phyloP scores from a whole-genome alignment of 352 stramenopile genomes.

The Saprolegnia diclina region DNA sequence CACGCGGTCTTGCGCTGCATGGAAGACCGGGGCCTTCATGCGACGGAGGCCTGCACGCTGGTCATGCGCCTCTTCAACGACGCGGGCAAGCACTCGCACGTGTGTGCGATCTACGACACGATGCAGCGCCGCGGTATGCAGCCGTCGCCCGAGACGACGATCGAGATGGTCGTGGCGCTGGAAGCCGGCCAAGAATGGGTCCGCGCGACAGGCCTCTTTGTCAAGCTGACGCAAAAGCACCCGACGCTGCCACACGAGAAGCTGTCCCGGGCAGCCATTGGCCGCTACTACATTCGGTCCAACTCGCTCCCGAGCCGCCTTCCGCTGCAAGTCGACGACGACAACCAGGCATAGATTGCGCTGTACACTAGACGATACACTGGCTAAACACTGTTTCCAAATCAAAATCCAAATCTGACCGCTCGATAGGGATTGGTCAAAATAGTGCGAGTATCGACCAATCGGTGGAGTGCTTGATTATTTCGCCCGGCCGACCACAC shows the following conservation, averaged over 20 bases:
- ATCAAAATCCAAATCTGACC: too few species aligned
- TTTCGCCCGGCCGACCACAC: neutral
- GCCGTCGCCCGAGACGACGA: neutral
- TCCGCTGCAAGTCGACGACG: neutral
- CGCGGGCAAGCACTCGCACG: neutral
- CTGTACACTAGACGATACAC: neutral
- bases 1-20: neutral
- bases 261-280: conserved; percentile 10
- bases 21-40: neutral
- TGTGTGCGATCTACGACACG: neutral
- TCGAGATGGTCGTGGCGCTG: conserved; percentile 19
- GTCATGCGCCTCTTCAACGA: conserved; percentile 23
- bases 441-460: conserved; percentile 5
- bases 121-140: conserved; percentile 3
- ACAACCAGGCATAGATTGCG: neutral
- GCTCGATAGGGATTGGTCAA: neutral
- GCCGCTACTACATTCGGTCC: conserved; percentile 10
- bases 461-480: neutral
- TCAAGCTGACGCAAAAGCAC: neutral
- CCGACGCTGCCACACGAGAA: neutral
- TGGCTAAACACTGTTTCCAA: too few species aligned
- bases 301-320: conserved; percentile 11
- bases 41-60: conserved; percentile 1
- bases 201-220: neutral
- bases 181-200: conserved; percentile 13